These are phyloP conservation scores for Geranium rotundifolium DNA, from an alignment of 345 rosid genomes.

Conservation along the genomic window DNA sequence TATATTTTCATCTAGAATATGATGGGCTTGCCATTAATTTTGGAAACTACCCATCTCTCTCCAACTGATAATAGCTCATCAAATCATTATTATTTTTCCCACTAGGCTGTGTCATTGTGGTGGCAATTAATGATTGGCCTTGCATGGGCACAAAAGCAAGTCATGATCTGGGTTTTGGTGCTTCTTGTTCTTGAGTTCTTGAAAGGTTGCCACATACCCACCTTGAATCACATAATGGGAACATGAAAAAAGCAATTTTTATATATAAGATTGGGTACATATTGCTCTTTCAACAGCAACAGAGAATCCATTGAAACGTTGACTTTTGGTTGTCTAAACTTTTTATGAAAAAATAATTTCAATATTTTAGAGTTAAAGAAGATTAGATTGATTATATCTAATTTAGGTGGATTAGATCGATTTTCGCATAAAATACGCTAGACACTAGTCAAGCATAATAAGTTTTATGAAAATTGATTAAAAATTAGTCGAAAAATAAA, in stretches of 20 bases:
- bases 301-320: not conserved
- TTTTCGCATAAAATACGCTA: too few species aligned
- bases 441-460: too few species aligned
- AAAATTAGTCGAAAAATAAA: too few species aligned
- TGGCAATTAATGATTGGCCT: not conserved
- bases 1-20: not conserved
- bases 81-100: not conserved
- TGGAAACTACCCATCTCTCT: not conserved
- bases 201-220: not conserved
- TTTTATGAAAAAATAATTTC: too few species aligned
- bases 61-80: too few species aligned
- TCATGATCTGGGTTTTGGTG: not conserved
- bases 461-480: too few species aligned
- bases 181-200: not conserved
- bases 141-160: not conserved
- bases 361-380: too few species aligned
- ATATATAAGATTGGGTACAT: not conserved
- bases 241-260: not conserved
- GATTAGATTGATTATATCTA: too few species aligned
- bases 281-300: not conserved
- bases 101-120: not conserved
- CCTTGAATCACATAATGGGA: not conserved
- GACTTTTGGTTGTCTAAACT: too few species aligned
- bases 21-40: not conserved
- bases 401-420: too few species aligned